phyloP scores from a whole-genome alignment of 2,329 filamentous ascomycete genomes.

The Trichoderma sp. region DNA sequence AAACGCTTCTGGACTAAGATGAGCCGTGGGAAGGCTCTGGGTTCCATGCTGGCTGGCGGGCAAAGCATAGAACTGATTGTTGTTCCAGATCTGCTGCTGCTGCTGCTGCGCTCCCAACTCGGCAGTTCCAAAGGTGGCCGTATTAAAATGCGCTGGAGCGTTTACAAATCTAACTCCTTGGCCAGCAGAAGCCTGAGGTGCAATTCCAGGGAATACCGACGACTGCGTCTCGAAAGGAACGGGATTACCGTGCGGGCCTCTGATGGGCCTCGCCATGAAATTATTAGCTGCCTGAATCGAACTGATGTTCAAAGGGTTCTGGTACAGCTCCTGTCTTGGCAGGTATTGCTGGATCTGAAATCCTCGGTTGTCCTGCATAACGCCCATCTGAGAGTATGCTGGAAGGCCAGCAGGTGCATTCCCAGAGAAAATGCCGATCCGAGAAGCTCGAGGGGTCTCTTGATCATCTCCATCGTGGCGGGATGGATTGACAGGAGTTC shows the following conservation, averaged over 20 bases:
- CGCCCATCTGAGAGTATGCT: not conserved
- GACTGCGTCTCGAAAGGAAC: not conserved
- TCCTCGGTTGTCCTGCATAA: not conserved
- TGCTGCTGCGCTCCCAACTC: not conserved
- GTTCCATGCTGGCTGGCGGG: constrained; percentile 2
- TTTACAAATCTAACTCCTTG: not conserved
- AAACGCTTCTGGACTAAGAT: not conserved
- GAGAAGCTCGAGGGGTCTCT: constrained; percentile 12
- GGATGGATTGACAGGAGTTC: not conserved
- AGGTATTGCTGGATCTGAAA: not conserved
- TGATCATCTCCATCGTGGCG: constrained; percentile 8
- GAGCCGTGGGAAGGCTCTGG: not conserved
- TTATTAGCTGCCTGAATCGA: not conserved
- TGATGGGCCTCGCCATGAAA: not conserved
- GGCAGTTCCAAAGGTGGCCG: not conserved
- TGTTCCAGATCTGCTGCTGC: not conserved
- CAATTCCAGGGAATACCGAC: not conserved
- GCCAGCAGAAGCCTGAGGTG: not conserved
- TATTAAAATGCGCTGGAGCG: not conserved
- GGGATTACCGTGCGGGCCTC: not conserved
- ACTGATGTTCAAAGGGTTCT: constrained; percentile 16
- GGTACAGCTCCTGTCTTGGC: not conserved
- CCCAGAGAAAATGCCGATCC: not conserved
- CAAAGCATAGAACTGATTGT: not conserved
- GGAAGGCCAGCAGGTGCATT: not conserved